Conservation (phyloP, 345 rosid species). For the Populus ilicifolia region DNA sequence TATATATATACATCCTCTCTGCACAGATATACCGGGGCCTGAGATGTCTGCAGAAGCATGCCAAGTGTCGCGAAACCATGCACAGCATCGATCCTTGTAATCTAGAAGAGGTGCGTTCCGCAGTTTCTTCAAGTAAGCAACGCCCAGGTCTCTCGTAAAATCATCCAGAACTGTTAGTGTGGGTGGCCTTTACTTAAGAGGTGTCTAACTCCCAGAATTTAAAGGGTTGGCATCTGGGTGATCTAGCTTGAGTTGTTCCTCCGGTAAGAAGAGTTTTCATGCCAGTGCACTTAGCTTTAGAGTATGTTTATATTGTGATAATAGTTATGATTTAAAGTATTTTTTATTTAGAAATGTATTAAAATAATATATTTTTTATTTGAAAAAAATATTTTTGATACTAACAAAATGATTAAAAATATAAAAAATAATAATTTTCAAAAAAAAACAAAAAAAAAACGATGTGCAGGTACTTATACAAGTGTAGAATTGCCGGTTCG, state of each 20-base stretch:
- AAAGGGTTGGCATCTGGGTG: slow-evolving; percentile 89
- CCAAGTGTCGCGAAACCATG: slow-evolving; percentile 95
- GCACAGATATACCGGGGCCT: slow-evolving; percentile 76
- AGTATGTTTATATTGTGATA: rapidly evolving
- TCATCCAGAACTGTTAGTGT: slow-evolving; percentile 88
- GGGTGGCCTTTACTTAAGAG: slow-evolving; percentile 85
- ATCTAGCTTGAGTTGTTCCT: slow-evolving; percentile 70
- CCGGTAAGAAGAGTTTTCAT: slow-evolving; percentile 83
- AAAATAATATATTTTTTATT: too few species aligned
- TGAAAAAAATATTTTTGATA: too few species aligned
- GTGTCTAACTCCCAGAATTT: slow-evolving; percentile 64
- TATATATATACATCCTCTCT: slow-evolving; percentile 71
- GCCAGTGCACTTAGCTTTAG: slow-evolving; percentile 63
- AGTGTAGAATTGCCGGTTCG: slow-evolving; percentile 76
- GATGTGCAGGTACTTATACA: slow-evolving; percentile 27
- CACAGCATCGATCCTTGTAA: slow-evolving; percentile 73
- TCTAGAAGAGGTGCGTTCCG: slow-evolving; percentile 74
- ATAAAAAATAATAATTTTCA: too few species aligned
- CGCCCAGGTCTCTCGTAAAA: slow-evolving; percentile 96
- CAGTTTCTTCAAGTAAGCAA: slow-evolving; percentile 86
- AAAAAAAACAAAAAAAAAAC: too few species aligned
- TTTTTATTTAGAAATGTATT: too few species aligned
- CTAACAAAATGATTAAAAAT: rapidly evolving
- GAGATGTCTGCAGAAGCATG: slow-evolving; percentile 82
- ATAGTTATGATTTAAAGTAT: rapidly evolving